phyloP scores from a whole-genome alignment of 2,329 filamentous ascomycete genomes.

The Pezicula carpinea region DNA sequence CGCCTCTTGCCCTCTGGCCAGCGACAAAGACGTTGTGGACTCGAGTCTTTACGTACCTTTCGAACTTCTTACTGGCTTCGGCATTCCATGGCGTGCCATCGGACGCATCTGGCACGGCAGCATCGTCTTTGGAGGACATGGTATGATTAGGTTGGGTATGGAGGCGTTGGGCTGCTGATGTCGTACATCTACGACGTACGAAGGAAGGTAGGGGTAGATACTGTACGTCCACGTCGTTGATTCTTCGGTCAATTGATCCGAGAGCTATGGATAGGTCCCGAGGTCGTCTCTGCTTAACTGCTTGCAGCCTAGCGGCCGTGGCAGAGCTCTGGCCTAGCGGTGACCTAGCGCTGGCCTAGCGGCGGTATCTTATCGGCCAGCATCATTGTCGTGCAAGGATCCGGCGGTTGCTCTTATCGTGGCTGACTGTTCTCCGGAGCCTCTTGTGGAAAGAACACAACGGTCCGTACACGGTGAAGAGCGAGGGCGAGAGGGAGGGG shows the following conservation, averaged over 20 bases:
- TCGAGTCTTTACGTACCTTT: conserved; percentile 43
- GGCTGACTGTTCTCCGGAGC: not conserved
- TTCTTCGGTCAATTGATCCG: too few species aligned
- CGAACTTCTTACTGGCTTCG: conserved; percentile 59
- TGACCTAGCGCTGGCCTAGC: too few species aligned
- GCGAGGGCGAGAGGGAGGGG: too few species aligned
- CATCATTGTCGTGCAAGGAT: not conserved
- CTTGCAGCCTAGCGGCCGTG: too few species aligned
- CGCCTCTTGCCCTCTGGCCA: not conserved
- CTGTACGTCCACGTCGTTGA: too few species aligned
- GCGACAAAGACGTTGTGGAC: not conserved
- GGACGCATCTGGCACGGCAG: conserved; percentile 11
- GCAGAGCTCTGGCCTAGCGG: too few species aligned
- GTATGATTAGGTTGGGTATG: not conserved
- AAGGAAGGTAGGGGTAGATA: too few species aligned
- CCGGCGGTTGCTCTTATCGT: not conserved
- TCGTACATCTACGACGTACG: not conserved
- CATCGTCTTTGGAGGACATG: conserved; percentile 23
- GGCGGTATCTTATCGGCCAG: not conserved
- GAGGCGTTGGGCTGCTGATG: not conserved
- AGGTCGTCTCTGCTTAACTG: not conserved
- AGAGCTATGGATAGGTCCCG: not conserved
- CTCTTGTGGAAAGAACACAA: too few species aligned
- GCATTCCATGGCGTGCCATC: conserved; percentile 45
- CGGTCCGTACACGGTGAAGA: too few species aligned